Percentiles rank a stretch among this genome's conserved stretches.
phyloP scores from a whole-genome alignment of 768 basidiomycete species.

The Amanita jacksonii region DNA sequence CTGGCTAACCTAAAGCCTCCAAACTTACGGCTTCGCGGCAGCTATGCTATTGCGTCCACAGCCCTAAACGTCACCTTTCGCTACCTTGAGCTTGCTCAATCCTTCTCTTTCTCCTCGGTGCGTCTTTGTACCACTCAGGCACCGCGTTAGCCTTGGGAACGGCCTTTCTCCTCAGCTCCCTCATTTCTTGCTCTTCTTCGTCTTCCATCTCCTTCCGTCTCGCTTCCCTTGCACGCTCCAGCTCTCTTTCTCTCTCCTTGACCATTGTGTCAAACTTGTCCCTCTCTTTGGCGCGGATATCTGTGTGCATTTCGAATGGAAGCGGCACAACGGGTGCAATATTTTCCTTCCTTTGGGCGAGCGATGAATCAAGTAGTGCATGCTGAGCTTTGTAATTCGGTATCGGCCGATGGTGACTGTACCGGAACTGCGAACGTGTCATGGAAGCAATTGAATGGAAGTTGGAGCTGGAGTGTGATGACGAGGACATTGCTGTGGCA shows the following conservation, averaged over 20 bases:
- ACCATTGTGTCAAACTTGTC: slow-evolving; percentile 53
- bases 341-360: slow-evolving; percentile 36
- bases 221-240: slow-evolving; percentile 37
- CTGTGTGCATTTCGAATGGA: slow-evolving; percentile 41
- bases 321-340: slow-evolving; percentile 38
- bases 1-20: neutral
- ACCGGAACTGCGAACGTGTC: slow-evolving; percentile 6
- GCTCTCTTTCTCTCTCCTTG: slow-evolving; percentile 45
- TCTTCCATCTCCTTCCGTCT: slow-evolving; percentile 35
- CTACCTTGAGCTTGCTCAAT: slow-evolving; percentile 3
- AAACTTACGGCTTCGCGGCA: neutral
- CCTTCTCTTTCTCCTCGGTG: slow-evolving; percentile 44
- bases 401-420: slow-evolving; percentile 19
- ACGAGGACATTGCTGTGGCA: neutral
- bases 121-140: slow-evolving; percentile 69
- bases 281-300: slow-evolving; percentile 49
- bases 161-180: slow-evolving; percentile 50
- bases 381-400: slow-evolving; percentile 51
- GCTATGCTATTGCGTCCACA: neutral
- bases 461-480: neutral
- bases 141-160: slow-evolving; percentile 63
- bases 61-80: neutral
- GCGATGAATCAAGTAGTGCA: slow-evolving; percentile 34
- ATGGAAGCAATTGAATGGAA: slow-evolving; percentile 3
- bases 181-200: slow-evolving; percentile 52